phyloP scores from a whole-genome alignment of 1,284 basidiomycete species.

The Leccinum subrobustum region DNA sequence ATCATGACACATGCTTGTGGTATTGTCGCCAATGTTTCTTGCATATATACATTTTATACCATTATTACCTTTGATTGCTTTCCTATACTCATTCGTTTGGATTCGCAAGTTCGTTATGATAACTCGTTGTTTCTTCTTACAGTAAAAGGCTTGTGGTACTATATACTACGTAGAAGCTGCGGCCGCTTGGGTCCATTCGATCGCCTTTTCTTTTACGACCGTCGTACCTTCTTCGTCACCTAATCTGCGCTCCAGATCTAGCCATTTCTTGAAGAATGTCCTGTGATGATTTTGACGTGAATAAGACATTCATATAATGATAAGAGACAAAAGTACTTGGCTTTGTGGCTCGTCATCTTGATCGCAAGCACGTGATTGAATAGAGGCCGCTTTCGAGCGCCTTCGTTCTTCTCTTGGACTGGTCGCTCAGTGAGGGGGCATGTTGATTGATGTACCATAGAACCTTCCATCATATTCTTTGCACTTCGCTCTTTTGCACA shows the following conservation, averaged over 20 bases:
- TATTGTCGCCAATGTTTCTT: conserved; percentile 29
- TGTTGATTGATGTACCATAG: too few relatives aligned
- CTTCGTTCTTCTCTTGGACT: too few relatives aligned
- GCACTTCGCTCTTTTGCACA: too few relatives aligned
- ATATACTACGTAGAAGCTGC: conserved; percentile 35
- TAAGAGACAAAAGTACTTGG: conserved; percentile 60
- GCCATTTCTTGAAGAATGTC: conserved; percentile 97
- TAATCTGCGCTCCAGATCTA: conserved; percentile 82
- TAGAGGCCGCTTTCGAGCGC: conserved; percentile 33
- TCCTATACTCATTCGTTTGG: conserved; percentile 50
- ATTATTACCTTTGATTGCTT: conserved; percentile 38
- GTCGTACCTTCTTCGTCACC: conserved; percentile 87
- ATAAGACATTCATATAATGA: not conserved
- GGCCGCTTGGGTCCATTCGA: conserved; percentile 80
- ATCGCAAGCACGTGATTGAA: conserved; percentile 81
- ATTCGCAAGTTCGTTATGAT: conserved; percentile 45
- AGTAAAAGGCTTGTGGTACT: conserved; percentile 19
- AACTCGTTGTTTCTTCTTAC: conserved; percentile 35
- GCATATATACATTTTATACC: conserved; percentile 57
- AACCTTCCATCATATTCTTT: too few relatives aligned
- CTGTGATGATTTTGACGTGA: conserved; percentile 38
- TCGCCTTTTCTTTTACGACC: conserved; percentile 82
- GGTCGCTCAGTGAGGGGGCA: too few relatives aligned
- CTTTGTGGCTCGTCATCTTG: conserved; percentile 93
- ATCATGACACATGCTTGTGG: conserved; percentile 49